Evolutionary conservation across 768 basidiomycete genomes (phyloP), one percentile per base, ranked within the genome.

Genomic region (Lactarius pseudohatsudake): DNA sequence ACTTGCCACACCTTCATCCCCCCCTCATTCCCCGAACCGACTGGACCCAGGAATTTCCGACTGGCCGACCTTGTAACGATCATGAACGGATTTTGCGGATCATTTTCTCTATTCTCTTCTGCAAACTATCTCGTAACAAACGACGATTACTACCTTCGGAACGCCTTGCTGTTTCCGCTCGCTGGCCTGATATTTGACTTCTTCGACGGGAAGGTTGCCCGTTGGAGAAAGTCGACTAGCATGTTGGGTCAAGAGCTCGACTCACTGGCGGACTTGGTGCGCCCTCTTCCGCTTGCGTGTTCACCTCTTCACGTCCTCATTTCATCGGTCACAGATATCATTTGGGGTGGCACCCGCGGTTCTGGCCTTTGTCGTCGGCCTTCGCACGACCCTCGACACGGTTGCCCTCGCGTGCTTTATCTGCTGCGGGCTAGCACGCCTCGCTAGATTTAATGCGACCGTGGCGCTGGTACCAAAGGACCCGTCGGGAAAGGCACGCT

Each of bases 1-100:
- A 59, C 58, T 64, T 63, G 65, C 36, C 65, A 40, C 59, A 32
- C 30, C 18, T 43, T 57, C 40, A 34, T 34, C 34, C 34, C 34
- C 34, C 9, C 34, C 34, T 34, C 34, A 41, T 57, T 16, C 38
- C 36, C 32, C 38, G 57, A 64, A 57, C 55, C 36, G 62, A 59
- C 56, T 62, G 61, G 71, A 69, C 64, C 70, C 72, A 97, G 97
- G 72, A 98, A 98, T 77, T 99, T 99, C 76, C 92, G 96, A 61
- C 85, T 98, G 32, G 97, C 97, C 70, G 97, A 99, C 81, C 84
- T 97, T 60, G 94, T 99, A 72, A 99, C 97, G 41, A 94, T 99
- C 70, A 95, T 96, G 90, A 99, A 99, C 75, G 97, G 97, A 55
- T 90, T 98, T 77, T 99, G 97, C 79, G 97, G 97, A 65, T 91